Percentiles rank a stretch among this genome's conserved stretches.
phyloP scores from a whole-genome alignment of 2,329 filamentous ascomycete species.

The Nakataea oryzae region DNA sequence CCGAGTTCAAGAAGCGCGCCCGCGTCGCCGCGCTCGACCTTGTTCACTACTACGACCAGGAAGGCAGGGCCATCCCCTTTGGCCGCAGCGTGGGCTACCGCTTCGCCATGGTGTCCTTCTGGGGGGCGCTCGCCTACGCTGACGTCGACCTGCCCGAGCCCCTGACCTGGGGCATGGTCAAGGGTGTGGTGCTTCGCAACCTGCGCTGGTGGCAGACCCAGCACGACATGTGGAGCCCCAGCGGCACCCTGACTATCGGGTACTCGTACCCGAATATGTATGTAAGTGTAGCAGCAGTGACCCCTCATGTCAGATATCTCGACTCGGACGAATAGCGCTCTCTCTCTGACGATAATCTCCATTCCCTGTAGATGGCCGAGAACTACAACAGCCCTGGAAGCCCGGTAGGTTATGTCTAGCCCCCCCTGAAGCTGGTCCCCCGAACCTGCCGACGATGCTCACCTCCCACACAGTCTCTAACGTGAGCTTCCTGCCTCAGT shows the following conservation, averaged over 20 bases:
- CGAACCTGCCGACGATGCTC: no score
- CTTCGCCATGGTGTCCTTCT: conserved; percentile 81
- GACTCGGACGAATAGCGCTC: not conserved
- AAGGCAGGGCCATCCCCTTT: conserved; percentile 65
- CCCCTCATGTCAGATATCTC: conserved; percentile 6
- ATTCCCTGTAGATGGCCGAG: conserved; percentile 60
- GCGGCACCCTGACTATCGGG: conserved; percentile 65
- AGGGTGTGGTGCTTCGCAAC: conserved; percentile 64
- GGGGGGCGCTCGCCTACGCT: conserved; percentile 67
- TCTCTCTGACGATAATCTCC: no score
- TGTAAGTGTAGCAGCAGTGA: conserved; percentile 23
- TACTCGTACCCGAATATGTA: conserved; percentile 74
- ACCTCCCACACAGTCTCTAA: not conserved
- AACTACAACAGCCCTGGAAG: conserved; percentile 74
- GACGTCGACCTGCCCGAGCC: conserved; percentile 62
- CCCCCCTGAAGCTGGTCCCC: not conserved
- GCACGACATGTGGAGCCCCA: conserved; percentile 61
- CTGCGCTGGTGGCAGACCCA: conserved; percentile 74
- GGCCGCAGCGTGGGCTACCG: conserved; percentile 70
- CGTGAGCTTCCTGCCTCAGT: conserved; percentile 29
- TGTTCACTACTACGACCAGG: conserved; percentile 64
- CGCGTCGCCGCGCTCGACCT: conserved; percentile 59
- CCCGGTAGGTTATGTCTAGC: conserved; percentile 27
- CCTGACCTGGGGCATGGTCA: conserved; percentile 69
- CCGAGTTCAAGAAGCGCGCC: conserved; percentile 60